Evolutionary conservation across 371 early-diverging fungal genomes (phyloP), one percentile per base, ranked within the genome.

Genomic region (Cokeromyces recurvatus): DNA sequence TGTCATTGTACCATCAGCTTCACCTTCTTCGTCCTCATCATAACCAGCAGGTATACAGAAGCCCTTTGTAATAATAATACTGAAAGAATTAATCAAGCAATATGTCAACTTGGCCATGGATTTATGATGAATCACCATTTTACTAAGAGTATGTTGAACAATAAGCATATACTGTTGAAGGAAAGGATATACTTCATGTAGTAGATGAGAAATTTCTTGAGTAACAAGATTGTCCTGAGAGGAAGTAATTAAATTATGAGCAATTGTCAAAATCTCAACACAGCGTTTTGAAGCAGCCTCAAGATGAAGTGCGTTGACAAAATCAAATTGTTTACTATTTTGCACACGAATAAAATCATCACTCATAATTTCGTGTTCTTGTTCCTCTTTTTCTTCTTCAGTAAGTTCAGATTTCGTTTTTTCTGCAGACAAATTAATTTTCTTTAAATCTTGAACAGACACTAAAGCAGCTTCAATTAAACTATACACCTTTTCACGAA

Each of bases 31-130:
- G 21, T 71, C 77, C 39, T 85, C 79, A 19, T 87, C 80, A 19
- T 79, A 77, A 32, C 73, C 75, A 38, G 80, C 76, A 25, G 94
- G 86, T 51, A 87, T 78, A 58, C 91, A 90, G 68, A 89, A 90
- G 31, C 97, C 97, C 37, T 88, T 77, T 41, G 77, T 82, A 59
- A 92, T 80, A 17, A 96, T 69, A 12, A 74, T 67, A 20, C 77
- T 73, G 57, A 91, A 86, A 6, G 86, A 75, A 54, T 85, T 87
- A 58, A 77, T 68, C 23, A 94, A 63, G 27, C 82, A 73, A 44
- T 81, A 85, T 0, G 79, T 70, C 54, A 83, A 51, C 53, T 87
- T 86, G 41, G 79, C 70, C 57, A 84, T 68, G 2, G 82, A 62
- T 51, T 83, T 85, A 75, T 92, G 87, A 49, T 82, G 84, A 23